phyloP scores from a whole-genome alignment of 2,329 filamentous ascomycete species.

The Amauroascus verrucosus region DNA sequence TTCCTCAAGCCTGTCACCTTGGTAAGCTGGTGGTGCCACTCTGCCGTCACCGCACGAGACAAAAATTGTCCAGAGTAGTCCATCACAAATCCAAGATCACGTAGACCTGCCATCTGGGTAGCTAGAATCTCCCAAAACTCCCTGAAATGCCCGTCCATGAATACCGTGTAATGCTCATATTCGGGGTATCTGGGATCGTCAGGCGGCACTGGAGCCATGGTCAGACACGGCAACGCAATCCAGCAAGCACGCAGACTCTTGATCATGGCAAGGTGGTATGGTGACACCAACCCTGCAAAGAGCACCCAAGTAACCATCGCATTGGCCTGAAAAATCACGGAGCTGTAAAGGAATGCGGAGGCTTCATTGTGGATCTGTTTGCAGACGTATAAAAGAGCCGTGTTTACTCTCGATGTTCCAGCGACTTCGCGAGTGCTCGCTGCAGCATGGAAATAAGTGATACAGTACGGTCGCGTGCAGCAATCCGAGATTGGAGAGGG shows the following conservation, averaged over 20 bases:
- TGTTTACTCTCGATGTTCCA: too few species aligned
- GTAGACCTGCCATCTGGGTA: conserved; percentile 7
- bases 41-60: conserved; percentile 8
- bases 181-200: conserved; percentile 2
- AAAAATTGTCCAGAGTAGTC: conserved; percentile 12
- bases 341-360: conserved; percentile 23
- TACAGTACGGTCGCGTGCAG: too few species aligned
- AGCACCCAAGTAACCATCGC: conserved; percentile 31
- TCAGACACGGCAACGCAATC: conserved; percentile 9
- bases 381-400: conserved; percentile 26
- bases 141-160: conserved; percentile 8
- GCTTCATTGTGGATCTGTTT: conserved; percentile 30
- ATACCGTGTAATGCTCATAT: conserved; percentile 11
- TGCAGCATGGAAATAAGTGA: too few species aligned
- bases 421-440: too few species aligned
- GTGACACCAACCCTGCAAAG: conserved; percentile 22
- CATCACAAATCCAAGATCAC: conserved; percentile 12
- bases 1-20: conserved; percentile 9
- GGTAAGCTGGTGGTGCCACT: conserved; percentile 8
- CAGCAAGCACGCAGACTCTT: conserved; percentile 7
- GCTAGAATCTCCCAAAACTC: conserved; percentile 12
- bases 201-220: conserved; percentile 5
- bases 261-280: conserved; percentile 15
- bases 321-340: conserved; percentile 28
- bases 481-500: conserved; percentile 22